Conservation (phyloP, 352 stramenopile species). For the Globisporangium cylindrosporum region DNA sequence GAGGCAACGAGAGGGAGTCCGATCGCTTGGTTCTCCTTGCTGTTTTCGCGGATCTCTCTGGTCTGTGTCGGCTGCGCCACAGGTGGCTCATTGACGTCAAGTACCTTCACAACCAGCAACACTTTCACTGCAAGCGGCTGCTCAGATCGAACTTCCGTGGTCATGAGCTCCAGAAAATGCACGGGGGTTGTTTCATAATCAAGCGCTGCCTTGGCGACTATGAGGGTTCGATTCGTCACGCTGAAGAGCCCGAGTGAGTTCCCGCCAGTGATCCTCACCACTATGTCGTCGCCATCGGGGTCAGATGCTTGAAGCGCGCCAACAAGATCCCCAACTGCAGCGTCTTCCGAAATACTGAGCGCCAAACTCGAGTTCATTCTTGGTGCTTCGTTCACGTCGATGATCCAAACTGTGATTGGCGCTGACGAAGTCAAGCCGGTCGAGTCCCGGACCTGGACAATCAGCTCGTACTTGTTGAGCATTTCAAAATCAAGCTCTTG, state of each 20-base stretch:
- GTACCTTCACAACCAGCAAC: conserved; percentile 12
- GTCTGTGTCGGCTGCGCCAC: conserved; percentile 17
- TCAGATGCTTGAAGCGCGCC: conserved; percentile 1
- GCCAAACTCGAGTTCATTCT: conserved; percentile 13
- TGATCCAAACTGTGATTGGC: conserved; percentile 25
- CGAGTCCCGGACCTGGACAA: conserved; percentile 20
- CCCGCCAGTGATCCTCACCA: conserved; percentile 5
- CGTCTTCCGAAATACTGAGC: conserved; percentile 24
- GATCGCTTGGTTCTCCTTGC: conserved; percentile 16
- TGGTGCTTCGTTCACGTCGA: conserved; percentile 32
- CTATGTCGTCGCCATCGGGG: conserved; percentile 6
- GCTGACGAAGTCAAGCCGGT: conserved; percentile 16
- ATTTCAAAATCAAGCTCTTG: conserved; percentile 30
- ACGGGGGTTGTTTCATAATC: conserved; percentile 4
- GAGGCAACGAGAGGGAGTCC: conserved; percentile 6
- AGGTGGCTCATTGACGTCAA: conserved; percentile 29
- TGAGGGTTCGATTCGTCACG: background rate
- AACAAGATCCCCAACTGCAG: background rate
- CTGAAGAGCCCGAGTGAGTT: conserved; percentile 7
- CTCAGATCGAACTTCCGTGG: background rate
- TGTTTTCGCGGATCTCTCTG: conserved; percentile 23
- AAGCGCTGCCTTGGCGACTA: conserved; percentile 8
- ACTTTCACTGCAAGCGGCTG: background rate
- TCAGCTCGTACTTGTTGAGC: conserved; percentile 27
- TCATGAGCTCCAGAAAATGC: conserved; percentile 6